Conservation (phyloP, 208 protist species). For the Trypanosoma melophagium region DNA sequence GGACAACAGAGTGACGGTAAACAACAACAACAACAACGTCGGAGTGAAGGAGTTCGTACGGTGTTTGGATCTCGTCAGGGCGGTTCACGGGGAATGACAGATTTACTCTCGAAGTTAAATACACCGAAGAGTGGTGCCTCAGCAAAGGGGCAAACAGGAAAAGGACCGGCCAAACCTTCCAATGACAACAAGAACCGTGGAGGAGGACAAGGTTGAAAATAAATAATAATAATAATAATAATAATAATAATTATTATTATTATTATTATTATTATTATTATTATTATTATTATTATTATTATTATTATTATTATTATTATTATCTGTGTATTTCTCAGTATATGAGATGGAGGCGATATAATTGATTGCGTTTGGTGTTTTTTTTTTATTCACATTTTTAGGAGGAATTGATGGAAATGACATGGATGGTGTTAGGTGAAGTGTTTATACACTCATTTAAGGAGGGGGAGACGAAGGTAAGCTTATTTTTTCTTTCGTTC, state of each 20-base stretch:
- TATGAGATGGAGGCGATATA: too few species aligned
- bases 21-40: constrained; percentile 27
- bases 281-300: too few species aligned
- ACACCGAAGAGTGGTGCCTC: constrained; percentile 26
- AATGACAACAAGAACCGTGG: not conserved
- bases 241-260: too few species aligned
- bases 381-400: too few species aligned
- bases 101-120: constrained; percentile 35
- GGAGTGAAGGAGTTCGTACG: constrained; percentile 23
- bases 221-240: constrained; percentile 2
- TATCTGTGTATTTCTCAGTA: too few species aligned
- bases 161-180: not conserved
- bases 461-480: too few species aligned
- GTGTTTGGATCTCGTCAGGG: constrained; percentile 21
- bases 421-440: too few species aligned
- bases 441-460: too few species aligned
- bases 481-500: not conserved
- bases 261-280: too few species aligned
- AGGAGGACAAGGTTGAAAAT: not conserved
- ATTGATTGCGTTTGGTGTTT: too few species aligned
- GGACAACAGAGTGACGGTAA: constrained; percentile 11
- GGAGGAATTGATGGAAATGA: too few species aligned
- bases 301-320: too few species aligned
- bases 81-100: constrained; percentile 34
- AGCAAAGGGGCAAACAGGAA: not conserved